Evolutionary conservation across 805 yeast species (phyloP), one percentile per base, ranked within the genome.

Genomic region (Grigorovia yakushimaensis): DNA sequence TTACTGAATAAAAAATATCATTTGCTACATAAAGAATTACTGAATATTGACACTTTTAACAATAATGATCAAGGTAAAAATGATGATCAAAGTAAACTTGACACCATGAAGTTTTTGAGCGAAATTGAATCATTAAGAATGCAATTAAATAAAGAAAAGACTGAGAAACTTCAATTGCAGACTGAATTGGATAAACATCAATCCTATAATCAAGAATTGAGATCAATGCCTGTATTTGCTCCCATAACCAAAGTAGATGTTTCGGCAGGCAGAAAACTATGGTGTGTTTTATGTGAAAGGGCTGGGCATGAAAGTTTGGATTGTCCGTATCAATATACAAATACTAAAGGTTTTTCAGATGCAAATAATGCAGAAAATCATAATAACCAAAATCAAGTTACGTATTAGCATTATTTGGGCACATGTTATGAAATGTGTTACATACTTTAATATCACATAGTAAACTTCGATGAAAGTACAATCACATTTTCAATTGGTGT

Each of bases 241-340:
- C 57, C 62, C 9, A 53, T 57, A 5, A 37, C 38, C 6, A 49
- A 45, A 23, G 45, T 54, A 1, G 62, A 87, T 60, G 84, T 89
- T 0, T 72, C 88, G 0, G 79, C 78, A 2, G 96, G 96, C 1
- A 73, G 89, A 41, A 69, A 69, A 23, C 73, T 78, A 51, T 91
- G 96, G 95, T 91, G 98, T 68, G 96, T 95, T 0, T 70, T 88
- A 46, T 91, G 98, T 67, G 98, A 91, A 62, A 71, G 87, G 47
- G 81, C 78, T 41, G 98, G 98, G 0, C 98, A 91, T 60, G 82
- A 80, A 43, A 84, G 93, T 53, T 71, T 81, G 27, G 88, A 88
- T 47, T 91, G 98, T 65, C 96, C 96, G 6, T 44, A 43, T n/a
- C 55, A 52, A 22, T 51, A 48, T 5, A 15, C 37, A 15, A 17